Percentiles rank a stretch among this genome's conserved stretches.
These are phyloP conservation scores for Fusarium ramigenum DNA, from an alignment of 2,329 filamentous ascomycete species.

Conservation along the genomic window DNA sequence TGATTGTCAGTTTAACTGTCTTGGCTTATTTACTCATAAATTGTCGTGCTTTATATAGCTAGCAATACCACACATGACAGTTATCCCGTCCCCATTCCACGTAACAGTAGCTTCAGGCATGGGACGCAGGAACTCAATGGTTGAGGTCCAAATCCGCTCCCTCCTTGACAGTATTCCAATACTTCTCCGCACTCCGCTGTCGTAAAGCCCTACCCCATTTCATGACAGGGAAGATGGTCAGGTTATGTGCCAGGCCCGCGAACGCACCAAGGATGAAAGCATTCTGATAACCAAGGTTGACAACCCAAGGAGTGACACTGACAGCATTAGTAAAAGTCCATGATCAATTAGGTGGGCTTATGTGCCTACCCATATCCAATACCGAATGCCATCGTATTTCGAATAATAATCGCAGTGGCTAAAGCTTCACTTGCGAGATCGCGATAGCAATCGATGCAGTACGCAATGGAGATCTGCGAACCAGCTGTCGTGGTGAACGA, in stretches of 20 bases:
- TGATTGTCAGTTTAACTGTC: background rate
- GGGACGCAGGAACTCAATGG: accelerated
- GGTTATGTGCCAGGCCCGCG: background rate
- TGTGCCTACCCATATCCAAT: background rate
- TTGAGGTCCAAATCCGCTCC: background rate
- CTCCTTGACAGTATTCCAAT: background rate
- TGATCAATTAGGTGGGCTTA: accelerated
- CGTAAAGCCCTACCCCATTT: background rate
- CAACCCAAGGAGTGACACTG: background rate
- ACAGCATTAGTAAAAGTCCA: background rate
- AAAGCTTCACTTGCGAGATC: background rate
- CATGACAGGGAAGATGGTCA: background rate
- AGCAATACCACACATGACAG: background rate
- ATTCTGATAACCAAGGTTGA: background rate
- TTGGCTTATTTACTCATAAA: no score
- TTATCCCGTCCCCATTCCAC: background rate
- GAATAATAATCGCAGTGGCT: background rate
- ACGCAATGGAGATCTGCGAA: background rate
- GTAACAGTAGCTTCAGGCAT: background rate
- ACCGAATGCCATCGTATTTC: background rate
- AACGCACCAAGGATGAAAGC: background rate
- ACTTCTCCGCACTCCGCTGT: background rate
- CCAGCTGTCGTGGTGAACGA: background rate
- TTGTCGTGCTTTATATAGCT: background rate
- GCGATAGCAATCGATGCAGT: background rate